A percentile compares a stretch with the other conserved stretches of the same genome.
phyloP scores from a whole-genome alignment of 1,284 basidiomycete genomes.

The Gomphus bonarii region DNA sequence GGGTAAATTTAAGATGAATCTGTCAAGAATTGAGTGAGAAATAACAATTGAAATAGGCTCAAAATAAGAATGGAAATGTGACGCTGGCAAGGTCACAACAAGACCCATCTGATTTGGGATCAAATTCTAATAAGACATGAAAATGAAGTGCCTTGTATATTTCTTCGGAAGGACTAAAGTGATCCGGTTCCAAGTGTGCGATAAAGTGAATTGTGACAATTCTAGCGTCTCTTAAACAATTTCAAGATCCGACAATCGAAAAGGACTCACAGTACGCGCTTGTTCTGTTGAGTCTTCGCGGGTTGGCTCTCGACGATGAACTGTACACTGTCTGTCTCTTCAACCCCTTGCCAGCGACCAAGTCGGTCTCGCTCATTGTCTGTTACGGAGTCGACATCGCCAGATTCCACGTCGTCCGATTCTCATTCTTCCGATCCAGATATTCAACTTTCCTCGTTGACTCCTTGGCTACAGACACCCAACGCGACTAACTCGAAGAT shows the following conservation, averaged over 20 bases:
- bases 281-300: background rate
- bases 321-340: background rate
- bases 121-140: too few relatives aligned
- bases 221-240: background rate
- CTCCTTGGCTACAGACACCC: conserved; percentile 5
- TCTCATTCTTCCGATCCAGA: conserved; percentile 10
- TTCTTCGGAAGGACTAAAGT: background rate
- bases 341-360: background rate
- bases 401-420: conserved; percentile 8
- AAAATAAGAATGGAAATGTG: too few relatives aligned
- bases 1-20: too few relatives aligned
- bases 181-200: background rate
- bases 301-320: background rate
- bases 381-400: conserved; percentile 1
- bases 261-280: background rate
- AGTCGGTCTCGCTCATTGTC: conserved; percentile 6
- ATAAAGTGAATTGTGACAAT: background rate
- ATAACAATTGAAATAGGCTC: too few relatives aligned
- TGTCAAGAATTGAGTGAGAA: too few relatives aligned
- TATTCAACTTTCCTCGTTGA: background rate
- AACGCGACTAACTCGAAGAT: background rate
- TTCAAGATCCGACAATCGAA: background rate
- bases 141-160: too few relatives aligned
- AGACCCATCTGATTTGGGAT: too few relatives aligned
- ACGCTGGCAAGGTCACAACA: too few relatives aligned